These are phyloP conservation scores for Penstemon eatonii DNA, from an alignment of 257 asterid genomes.

Conservation along the genomic window DNA sequence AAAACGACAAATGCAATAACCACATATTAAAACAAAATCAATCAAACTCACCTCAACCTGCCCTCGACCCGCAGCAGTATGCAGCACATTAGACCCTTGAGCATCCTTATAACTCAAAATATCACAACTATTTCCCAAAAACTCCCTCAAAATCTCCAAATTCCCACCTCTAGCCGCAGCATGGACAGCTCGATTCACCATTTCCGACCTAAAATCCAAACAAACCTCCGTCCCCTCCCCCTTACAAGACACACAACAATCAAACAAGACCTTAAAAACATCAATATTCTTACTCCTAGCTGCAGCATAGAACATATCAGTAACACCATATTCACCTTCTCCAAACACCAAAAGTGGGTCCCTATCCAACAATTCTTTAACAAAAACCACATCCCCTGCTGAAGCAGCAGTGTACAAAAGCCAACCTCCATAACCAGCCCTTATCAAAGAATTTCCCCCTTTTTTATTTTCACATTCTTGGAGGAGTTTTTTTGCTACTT, in stretches of 20 bases:
- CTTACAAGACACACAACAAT: constrained; percentile 37
- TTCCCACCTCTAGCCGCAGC: constrained; percentile 90
- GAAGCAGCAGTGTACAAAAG: constrained; percentile 89
- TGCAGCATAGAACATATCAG: constrained; percentile 82
- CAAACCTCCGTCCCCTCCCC: constrained; percentile 35
- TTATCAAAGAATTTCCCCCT: constrained; percentile 65
- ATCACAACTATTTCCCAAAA: constrained; percentile 56
- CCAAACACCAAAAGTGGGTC: constrained; percentile 83
- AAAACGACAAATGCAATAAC: not conserved
- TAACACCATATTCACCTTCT: constrained; percentile 92
- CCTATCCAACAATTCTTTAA: constrained; percentile 55
- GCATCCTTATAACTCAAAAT: constrained; percentile 69
- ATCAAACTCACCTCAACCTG: constrained; percentile 63
- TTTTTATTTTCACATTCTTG: constrained; percentile 50
- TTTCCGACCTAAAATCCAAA: constrained; percentile 48
- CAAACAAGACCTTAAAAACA: constrained; percentile 64
- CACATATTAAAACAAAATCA: not conserved
- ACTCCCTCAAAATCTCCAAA: constrained; percentile 56
- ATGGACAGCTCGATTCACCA: constrained; percentile 74
- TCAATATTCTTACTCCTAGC: constrained; percentile 63
- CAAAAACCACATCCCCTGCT: constrained; percentile 71
- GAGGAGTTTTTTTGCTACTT: constrained; percentile 66
- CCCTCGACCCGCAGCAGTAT: constrained; percentile 76
- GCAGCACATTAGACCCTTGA: constrained; percentile 72
- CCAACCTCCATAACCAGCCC: constrained; percentile 99